Percentiles rank a stretch among this genome's conserved stretches.
Evolutionary conservation across 139 green algal genomes (phyloP).

Genomic region (Micromonas pusilla): DNA sequence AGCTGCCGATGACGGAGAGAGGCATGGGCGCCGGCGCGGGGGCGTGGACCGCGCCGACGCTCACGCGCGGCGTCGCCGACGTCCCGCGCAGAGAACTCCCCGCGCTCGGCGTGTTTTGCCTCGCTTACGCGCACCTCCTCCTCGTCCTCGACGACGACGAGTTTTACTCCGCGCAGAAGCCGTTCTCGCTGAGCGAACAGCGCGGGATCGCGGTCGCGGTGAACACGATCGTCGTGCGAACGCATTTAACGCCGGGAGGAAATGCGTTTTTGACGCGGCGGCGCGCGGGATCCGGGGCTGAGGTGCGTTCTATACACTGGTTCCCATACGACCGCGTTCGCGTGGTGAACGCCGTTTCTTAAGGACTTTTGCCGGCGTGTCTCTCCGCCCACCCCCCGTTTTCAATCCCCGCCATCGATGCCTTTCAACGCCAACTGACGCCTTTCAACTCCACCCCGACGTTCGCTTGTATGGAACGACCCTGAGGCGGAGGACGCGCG

Average conservation of each 20-base stretch:
- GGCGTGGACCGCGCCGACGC: background rate
- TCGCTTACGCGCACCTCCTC: slow-evolving; percentile 54
- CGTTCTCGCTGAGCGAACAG: slow-evolving; percentile 22
- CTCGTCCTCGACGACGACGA: slow-evolving; percentile 77
- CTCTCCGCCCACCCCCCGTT: too few species aligned
- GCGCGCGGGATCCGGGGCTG: too few species aligned
- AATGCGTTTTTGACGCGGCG: too few species aligned
- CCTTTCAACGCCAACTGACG: too few species aligned
- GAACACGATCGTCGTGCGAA: slow-evolving; percentile 24
- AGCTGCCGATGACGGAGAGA: background rate
- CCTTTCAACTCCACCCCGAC: too few species aligned
- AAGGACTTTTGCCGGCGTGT: too few species aligned
- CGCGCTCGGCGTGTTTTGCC: slow-evolving; percentile 28
- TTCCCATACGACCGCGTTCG: too few species aligned
- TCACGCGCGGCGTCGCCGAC: background rate
- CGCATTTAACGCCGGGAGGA: background rate
- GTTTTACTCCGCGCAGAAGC: slow-evolving; percentile 57
- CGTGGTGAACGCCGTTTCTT: too few species aligned
- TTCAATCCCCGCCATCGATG: too few species aligned
- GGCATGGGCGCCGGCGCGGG: background rate
- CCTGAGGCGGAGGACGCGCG: too few species aligned
- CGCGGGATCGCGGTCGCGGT: slow-evolving; percentile 6
- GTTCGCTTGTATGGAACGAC: too few species aligned
- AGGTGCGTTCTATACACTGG: too few species aligned
- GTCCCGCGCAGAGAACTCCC: background rate